phyloP scores from a whole-genome alignment of 208 protist species.

The Wallacemonas sp. region DNA sequence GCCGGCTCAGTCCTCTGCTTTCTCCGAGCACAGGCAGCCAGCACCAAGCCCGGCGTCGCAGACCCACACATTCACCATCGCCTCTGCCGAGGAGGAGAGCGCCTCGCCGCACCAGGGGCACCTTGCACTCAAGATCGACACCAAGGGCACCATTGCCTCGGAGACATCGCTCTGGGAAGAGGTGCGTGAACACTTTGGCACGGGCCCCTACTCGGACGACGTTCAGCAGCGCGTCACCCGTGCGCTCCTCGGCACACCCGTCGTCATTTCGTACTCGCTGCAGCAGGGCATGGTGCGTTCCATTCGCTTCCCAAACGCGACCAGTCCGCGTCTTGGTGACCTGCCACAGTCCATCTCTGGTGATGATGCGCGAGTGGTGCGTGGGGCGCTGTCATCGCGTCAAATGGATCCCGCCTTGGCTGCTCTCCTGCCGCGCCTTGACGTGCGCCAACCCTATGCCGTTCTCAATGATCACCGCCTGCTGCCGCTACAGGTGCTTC shows the following conservation, averaged over 20 bases:
- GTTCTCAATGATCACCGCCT: constrained; percentile 58
- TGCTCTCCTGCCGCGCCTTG: constrained; percentile 42
- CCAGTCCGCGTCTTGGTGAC: not conserved
- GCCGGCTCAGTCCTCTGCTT: too few species aligned
- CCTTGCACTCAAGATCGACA: constrained; percentile 81
- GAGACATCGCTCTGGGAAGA: constrained; percentile 86
- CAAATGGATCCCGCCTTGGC: constrained; percentile 38
- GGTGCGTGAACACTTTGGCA: constrained; percentile 82
- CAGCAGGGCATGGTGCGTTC: constrained; percentile 64
- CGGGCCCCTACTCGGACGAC: constrained; percentile 65
- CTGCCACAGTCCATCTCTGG: not conserved
- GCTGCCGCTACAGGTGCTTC: constrained; percentile 80
- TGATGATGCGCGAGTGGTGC: not conserved
- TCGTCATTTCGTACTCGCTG: constrained; percentile 71
- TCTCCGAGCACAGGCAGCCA: not conserved
- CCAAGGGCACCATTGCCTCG: constrained; percentile 80
- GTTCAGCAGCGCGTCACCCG: constrained; percentile 63
- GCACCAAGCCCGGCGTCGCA: not conserved
- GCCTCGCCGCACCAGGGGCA: constrained; percentile 22
- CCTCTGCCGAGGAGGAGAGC: not conserved
- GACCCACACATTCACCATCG: not conserved
- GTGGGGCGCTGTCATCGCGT: not conserved
- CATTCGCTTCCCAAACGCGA: constrained; percentile 50
- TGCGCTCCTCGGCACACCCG: constrained; percentile 66
- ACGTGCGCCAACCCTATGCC: constrained; percentile 75